Evolutionary conservation across 345 rosid genomes (phyloP).

Genomic region (Conringia planisiliqua): DNA sequence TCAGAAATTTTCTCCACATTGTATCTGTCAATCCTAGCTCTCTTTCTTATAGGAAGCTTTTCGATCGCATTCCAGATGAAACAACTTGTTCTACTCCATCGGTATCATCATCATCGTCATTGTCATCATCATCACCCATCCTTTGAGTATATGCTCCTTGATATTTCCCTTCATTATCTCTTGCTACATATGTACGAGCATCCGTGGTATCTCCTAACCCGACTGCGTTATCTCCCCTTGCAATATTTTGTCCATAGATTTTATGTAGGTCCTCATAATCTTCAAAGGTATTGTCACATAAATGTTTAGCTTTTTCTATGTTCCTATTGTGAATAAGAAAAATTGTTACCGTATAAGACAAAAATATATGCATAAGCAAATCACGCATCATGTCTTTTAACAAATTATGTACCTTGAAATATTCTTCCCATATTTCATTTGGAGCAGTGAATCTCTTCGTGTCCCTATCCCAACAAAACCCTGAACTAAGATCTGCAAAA

Average conservation of each 20-base stretch:
- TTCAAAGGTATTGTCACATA: not conserved
- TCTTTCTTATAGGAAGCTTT: not conserved
- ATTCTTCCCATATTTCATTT: not conserved
- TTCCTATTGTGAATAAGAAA: not conserved
- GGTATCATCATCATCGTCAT: too few species aligned
- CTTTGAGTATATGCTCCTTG: not conserved
- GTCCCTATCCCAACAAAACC: not conserved
- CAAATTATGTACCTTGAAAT: not conserved
- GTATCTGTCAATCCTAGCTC: not conserved
- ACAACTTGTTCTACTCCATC: not conserved
- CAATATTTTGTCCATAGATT: not conserved
- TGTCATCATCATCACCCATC: not conserved
- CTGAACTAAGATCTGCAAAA: not conserved
- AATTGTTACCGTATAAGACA: not conserved
- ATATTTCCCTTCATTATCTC: not conserved
- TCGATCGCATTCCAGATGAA: not conserved
- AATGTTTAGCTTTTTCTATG: not conserved
- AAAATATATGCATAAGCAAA: not conserved
- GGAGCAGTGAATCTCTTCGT: not conserved
- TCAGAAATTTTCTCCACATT: not conserved
- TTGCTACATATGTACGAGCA: not conserved
- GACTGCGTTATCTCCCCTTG: not conserved
- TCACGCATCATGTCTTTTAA: not conserved
- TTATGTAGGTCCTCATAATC: not conserved
- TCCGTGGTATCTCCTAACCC: not conserved